Percentiles rank a stretch among this genome's conserved stretches.
Conservation (phyloP, 805 yeast genomes). For the Starmerella vitae region DNA sequence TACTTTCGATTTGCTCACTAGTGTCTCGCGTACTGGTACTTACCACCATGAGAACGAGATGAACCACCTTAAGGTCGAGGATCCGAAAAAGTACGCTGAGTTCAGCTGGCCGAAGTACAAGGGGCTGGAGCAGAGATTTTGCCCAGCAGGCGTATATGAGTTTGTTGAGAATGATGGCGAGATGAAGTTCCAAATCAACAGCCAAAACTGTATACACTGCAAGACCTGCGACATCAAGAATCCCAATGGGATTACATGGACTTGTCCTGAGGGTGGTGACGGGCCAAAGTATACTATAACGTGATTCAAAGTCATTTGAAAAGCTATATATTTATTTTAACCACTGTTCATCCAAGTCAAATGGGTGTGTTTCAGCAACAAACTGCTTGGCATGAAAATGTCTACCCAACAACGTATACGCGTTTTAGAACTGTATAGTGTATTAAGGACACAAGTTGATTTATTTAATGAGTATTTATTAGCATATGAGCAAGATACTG, state of each 20-base stretch:
- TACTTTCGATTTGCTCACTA: slow-evolving; percentile 81
- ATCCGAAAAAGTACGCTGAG: slow-evolving; percentile 47
- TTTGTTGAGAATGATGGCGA: slow-evolving; percentile 59
- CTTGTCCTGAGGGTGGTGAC: slow-evolving; percentile 98
- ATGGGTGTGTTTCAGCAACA: too few relatives aligned
- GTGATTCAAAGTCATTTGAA: slow-evolving; percentile 24
- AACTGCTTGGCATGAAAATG: too few relatives aligned
- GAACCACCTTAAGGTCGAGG: slow-evolving; percentile 57
- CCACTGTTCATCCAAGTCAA: too few relatives aligned
- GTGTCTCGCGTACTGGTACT: slow-evolving; percentile 95
- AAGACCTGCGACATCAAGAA: slow-evolving; percentile 96
- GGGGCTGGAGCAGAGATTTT: slow-evolving; percentile 84
- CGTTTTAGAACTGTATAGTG: too few relatives aligned
- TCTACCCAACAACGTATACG: too few relatives aligned
- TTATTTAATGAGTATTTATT: too few relatives aligned
- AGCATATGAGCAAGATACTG: too few relatives aligned
- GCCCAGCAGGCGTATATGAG: slow-evolving; percentile 98
- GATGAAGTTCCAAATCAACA: slow-evolving; percentile 80
- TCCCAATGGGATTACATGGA: slow-evolving; percentile 88
- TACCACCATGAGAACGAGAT: slow-evolving; percentile 89
- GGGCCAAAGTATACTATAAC: slow-evolving; percentile 94
- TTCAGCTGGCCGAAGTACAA: slow-evolving; percentile 58
- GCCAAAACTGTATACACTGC: slow-evolving; percentile 96
- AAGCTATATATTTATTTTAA: too few relatives aligned
- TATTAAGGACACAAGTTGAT: too few relatives aligned